Percentiles rank a stretch among this genome's conserved stretches.
These are phyloP conservation scores for Globisporangium ultimum DNA, from an alignment of 352 stramenopile species.

Conservation along the genomic window DNA sequence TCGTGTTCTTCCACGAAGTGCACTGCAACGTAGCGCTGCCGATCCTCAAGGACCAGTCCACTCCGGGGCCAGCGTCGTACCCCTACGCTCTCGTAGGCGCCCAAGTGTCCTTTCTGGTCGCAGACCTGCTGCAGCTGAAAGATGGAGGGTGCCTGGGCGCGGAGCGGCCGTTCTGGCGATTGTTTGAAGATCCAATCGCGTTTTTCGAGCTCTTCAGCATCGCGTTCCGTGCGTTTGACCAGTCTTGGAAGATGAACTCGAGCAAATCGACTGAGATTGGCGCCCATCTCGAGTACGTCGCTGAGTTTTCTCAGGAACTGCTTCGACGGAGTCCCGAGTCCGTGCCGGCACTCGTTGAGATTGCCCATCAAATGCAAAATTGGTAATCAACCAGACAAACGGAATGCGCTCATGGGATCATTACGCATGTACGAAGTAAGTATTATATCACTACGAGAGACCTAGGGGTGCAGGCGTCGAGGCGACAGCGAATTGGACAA, in stretches of 20 bases:
- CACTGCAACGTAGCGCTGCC: slow-evolving; percentile 57
- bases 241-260: slow-evolving; percentile 53
- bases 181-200: slow-evolving; percentile 83
- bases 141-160: slow-evolving; percentile 69
- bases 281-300: slow-evolving; percentile 66
- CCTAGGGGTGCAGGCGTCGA: slow-evolving; percentile 18
- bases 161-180: slow-evolving; percentile 77
- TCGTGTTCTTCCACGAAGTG: slow-evolving; percentile 81
- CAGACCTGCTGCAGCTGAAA: slow-evolving; percentile 70
- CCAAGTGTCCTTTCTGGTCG: slow-evolving; percentile 52
- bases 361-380: slow-evolving; percentile 74
- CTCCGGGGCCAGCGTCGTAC: slow-evolving; percentile 43
- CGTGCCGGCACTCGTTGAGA: slow-evolving; percentile 57
- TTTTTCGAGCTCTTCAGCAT: slow-evolving; percentile 83
- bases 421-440: neutral
- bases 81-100: slow-evolving; percentile 54
- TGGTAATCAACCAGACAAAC: slow-evolving; percentile 31
- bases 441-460: slow-evolving; percentile 15
- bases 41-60: slow-evolving; percentile 61
- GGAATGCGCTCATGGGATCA: neutral
- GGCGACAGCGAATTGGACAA: slow-evolving; percentile 13
- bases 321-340: slow-evolving; percentile 60
- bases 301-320: slow-evolving; percentile 68
- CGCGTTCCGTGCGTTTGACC: slow-evolving; percentile 66
- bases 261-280: slow-evolving; percentile 48